These are phyloP conservation scores for Microdochium trichocladiopsis DNA, from an alignment of 2,329 filamentous ascomycete genomes.

Conservation along the genomic window DNA sequence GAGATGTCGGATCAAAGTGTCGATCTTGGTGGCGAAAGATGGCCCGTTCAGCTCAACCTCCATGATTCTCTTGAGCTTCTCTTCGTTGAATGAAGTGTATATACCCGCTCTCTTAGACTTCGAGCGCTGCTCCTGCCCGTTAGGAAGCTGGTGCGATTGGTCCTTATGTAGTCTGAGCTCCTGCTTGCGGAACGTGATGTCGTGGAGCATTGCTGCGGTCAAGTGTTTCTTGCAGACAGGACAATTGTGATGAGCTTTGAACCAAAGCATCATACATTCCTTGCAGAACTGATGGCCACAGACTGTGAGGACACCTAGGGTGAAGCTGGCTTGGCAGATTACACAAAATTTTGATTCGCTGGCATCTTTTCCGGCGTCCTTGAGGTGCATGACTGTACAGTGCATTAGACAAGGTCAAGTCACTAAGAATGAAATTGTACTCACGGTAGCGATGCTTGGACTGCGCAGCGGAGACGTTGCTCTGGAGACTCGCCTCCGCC, in stretches of 20 bases:
- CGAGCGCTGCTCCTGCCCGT: not conserved
- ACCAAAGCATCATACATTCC: slow-evolving; percentile 79
- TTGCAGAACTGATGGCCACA: slow-evolving; percentile 93
- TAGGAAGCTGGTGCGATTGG: slow-evolving; percentile 17
- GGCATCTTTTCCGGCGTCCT: slow-evolving; percentile 51
- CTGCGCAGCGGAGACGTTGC: slow-evolving; percentile 54
- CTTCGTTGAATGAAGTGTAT: slow-evolving; percentile 68
- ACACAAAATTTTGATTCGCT: slow-evolving; percentile 67
- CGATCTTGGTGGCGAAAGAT: slow-evolving; percentile 86
- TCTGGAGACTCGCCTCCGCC: slow-evolving; percentile 43
- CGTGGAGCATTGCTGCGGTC: slow-evolving; percentile 62
- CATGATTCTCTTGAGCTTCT: slow-evolving; percentile 72
- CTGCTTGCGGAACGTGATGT: slow-evolving; percentile 76
- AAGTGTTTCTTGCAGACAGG: slow-evolving; percentile 76
- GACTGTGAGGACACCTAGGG: slow-evolving; percentile 72
- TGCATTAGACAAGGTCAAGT: slow-evolving; percentile 10
- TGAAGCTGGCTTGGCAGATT: slow-evolving; percentile 75
- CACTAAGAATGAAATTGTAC: slow-evolving; percentile 13
- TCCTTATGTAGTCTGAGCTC: slow-evolving; percentile 63
- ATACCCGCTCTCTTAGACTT: slow-evolving; percentile 42
- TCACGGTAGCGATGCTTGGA: slow-evolving; percentile 69
- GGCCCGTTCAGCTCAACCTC: slow-evolving; percentile 65
- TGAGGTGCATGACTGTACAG: slow-evolving; percentile 42
- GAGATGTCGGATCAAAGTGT: slow-evolving; percentile 73
- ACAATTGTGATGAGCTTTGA: slow-evolving; percentile 65